Base-by-base conservation (phyloP, 1,139 yeast genomes). In the Arxiozyma slooffiae region DNA sequence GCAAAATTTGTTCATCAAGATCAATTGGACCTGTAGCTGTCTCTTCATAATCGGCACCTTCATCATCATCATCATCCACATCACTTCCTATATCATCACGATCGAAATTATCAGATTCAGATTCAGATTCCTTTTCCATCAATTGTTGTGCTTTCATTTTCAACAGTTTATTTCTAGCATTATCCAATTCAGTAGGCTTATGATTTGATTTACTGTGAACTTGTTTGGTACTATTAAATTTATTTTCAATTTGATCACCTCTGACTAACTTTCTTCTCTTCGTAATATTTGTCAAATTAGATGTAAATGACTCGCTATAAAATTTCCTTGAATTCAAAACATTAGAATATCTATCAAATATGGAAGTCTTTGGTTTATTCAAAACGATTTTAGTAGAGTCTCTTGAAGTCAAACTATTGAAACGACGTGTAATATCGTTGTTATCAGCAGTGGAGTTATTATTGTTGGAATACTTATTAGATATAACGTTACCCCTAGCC, bases 1-100 rank as follows among this genome's bases (percentile, higher is more conserved):
- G 79, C 50, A 90, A 71, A 34, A 89, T 80, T 52, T 87, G 81
- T 17, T 72, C 71, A 60, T 85, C 95, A 52, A 85, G 75, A 34
- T 79, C 79, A 60, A 60, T 54, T 56, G 44, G 40, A 22, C 64
- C 51, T 51, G 69, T 52, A 62, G 71, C 49, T 68, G 77, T 46
- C 70, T 77, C 53, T 58, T 68, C 71, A 56, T 62, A 67, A 49
- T 61, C 68, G 51, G 61, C 70, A 42, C 56, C 71, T 51, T 63
- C 65, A 56, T 74, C 75, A 42, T 73, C 80, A 44, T 72, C 75
- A 41, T 74, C 74, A 42, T 73, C 80, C 43, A 72, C 75, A 41
- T 75, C 82, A 22, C 73, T 74, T 16, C 43, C 72, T 74, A 30
- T 59, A 17, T 67, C 73, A 44, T 69, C 75, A 11, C 65, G 70